Evolutionary conservation across 352 stramenopile species (phyloP).

Genomic region (Ophiocytium majus): DNA sequence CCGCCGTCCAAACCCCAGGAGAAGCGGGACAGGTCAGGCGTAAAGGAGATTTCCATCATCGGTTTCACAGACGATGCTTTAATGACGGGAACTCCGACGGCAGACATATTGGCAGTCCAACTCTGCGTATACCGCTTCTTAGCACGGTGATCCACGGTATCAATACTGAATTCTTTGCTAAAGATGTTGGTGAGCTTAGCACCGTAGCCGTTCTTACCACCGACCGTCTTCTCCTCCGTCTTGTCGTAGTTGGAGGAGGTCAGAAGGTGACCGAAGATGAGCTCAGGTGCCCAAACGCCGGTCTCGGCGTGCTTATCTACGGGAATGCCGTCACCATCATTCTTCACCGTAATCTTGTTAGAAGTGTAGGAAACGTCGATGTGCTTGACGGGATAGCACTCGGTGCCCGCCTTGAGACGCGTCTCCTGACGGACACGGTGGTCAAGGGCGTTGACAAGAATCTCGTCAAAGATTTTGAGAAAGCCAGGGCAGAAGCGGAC

Average conservation of each 20-base stretch:
- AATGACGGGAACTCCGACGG: no score
- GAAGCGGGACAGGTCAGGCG: no score
- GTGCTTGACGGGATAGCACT: conserved; percentile 77
- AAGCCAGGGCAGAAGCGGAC: conserved; percentile 73
- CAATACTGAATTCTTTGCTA: conserved; percentile 89
- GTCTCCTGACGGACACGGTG: conserved; percentile 86
- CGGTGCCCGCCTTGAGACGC: conserved; percentile 79
- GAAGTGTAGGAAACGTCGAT: no score
- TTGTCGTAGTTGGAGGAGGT: conserved; percentile 98
- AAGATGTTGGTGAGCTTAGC: conserved; percentile 99
- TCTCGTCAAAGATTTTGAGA: conserved; percentile 99
- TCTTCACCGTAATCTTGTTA: conserved; percentile 91
- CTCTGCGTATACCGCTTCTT: conserved; percentile 71
- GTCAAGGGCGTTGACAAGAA: conserved; percentile 97
- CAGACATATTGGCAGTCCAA: no score
- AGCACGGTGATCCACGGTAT: conserved; percentile 82
- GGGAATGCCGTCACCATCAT: conserved; percentile 96
- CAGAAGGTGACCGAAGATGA: conserved; percentile 96
- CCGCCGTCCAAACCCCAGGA: no score
- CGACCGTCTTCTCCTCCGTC: conserved; percentile 82
- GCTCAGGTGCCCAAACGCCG: conserved; percentile 93
- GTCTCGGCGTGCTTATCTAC: conserved; percentile 93
- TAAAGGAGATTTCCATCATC: no score
- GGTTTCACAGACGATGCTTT: no score
- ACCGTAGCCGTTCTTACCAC: conserved; percentile 94